phyloP scores from a whole-genome alignment of 2,329 filamentous ascomycete species.

The Penicillium sp. region DNA sequence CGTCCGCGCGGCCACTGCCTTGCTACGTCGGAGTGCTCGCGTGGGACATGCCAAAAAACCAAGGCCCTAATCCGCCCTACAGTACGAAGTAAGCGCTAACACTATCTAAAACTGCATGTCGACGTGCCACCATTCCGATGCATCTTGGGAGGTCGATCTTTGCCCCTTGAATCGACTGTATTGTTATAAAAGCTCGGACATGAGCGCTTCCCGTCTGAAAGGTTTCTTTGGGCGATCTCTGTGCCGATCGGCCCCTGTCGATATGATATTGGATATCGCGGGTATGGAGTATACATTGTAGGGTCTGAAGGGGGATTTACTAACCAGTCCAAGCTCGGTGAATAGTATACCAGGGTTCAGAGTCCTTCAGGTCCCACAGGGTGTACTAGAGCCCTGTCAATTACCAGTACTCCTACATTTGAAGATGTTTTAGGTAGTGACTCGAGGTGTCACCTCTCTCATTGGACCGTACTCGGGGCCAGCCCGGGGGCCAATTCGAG shows the following conservation, averaged over 20 bases:
- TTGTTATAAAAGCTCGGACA: not conserved
- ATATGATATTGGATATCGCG: conserved; percentile 2
- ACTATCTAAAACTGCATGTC: not conserved
- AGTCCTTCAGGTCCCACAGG: no score
- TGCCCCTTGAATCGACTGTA: not conserved
- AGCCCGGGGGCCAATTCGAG: not conserved
- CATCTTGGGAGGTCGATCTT: not conserved
- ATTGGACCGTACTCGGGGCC: not conserved
- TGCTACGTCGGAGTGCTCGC: not conserved
- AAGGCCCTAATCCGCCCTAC: not conserved
- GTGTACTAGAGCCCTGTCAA: no score
- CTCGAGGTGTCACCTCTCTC: not conserved
- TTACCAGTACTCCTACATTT: no score
- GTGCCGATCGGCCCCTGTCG: conserved; percentile 14
- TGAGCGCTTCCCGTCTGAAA: not conserved
- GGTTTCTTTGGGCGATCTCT: conserved; percentile 3
- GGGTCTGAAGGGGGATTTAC: not conserved
- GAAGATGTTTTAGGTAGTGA: not conserved
- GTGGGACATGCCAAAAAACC: not conserved
- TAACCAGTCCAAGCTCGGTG: not conserved
- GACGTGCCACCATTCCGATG: not conserved
- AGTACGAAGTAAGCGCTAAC: not conserved
- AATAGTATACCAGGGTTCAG: conserved; percentile 5
- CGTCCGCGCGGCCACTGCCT: conserved; percentile 14
- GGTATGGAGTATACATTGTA: not conserved